phyloP scores from a whole-genome alignment of 225 moss, liverwort and hornwort species.

The Climacium dendroides region DNA sequence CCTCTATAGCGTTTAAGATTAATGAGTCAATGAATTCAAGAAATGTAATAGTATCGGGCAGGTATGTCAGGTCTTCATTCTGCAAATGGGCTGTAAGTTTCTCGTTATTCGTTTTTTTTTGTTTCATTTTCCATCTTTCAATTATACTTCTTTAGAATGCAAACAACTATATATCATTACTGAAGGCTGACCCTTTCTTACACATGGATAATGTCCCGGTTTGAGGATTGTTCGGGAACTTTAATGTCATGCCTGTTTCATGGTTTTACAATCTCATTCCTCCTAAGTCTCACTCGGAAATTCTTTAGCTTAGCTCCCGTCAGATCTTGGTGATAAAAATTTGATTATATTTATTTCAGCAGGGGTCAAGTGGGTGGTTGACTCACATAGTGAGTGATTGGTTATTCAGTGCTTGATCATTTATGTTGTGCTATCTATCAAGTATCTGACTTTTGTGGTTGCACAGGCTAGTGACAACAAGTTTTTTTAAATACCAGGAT shows the following conservation, averaged over 20 bases:
- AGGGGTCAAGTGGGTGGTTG: background rate
- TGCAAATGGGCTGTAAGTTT: background rate
- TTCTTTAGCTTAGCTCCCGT: background rate
- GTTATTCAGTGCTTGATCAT: background rate
- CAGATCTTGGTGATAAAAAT: background rate
- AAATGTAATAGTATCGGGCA: slow-evolving; percentile 3
- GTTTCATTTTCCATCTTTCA: background rate
- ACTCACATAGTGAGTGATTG: background rate
- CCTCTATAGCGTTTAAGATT: background rate
- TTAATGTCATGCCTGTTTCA: background rate
- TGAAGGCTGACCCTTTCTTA: background rate
- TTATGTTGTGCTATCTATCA: background rate
- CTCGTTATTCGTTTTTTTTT: background rate
- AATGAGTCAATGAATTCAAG: background rate
- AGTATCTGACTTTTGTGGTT: background rate
- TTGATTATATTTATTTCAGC: background rate
- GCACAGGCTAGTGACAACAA: slow-evolving; percentile 22
- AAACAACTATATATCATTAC: background rate
- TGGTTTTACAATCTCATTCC: background rate
- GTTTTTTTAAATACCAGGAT: background rate
- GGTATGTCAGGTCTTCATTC: background rate
- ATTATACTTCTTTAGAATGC: no score
- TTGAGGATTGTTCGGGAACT: background rate
- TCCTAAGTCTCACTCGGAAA: background rate
- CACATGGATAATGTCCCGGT: background rate